Evolutionary conservation across 352 stramenopile genomes (phyloP), one percentile per base, ranked within the genome.

Genomic region (Globisporangium orthogonon): DNA sequence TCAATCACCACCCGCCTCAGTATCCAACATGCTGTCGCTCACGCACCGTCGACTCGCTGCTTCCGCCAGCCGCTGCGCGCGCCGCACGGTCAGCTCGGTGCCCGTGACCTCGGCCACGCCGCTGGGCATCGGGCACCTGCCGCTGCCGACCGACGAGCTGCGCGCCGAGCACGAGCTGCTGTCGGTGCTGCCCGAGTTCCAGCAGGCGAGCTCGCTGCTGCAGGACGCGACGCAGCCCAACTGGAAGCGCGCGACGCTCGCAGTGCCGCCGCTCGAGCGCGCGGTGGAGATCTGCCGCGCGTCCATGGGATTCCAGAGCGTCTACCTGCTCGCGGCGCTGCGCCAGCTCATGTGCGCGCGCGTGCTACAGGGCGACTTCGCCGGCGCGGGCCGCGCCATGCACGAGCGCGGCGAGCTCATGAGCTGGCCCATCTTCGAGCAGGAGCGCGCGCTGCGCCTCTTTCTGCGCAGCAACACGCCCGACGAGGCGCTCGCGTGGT

Each of bases 221-320:
- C 60, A 82, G 46, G 70, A 75, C 37, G 61, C 69, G 7, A 47
- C 60, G 40, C 60, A 78, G n/a, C 43, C 78, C 3, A 89, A 86
- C 57, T 69, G 54, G 33, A 81, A 76, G 44, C 72, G 73, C 47
- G 77, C 77, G 18, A 56, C 71, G 50, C 62, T 77, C 55, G 78
- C 76, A 13, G 33, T 89, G 33, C 73, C 76, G 28, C 64, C 71
- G 41, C 65, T 91, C 13, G 72, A 86, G 63, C 78, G 81, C 54
- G 82, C 81, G 35, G 76, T 75, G 23, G 81, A 91, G 54, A 89
- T 91, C 63, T 89, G 78, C 39, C 81, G 81, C 66, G 86, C 81
- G 40, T 66, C 76, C 53, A 91, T 91, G 81, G 81, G 81, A 29
- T 82, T 78, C 50, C 66, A 87, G 30, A 91, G 77, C 52, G 74